These are phyloP conservation scores for Eucalyptus paniculata DNA, from an alignment of 345 rosid species.

Conservation along the genomic window DNA sequence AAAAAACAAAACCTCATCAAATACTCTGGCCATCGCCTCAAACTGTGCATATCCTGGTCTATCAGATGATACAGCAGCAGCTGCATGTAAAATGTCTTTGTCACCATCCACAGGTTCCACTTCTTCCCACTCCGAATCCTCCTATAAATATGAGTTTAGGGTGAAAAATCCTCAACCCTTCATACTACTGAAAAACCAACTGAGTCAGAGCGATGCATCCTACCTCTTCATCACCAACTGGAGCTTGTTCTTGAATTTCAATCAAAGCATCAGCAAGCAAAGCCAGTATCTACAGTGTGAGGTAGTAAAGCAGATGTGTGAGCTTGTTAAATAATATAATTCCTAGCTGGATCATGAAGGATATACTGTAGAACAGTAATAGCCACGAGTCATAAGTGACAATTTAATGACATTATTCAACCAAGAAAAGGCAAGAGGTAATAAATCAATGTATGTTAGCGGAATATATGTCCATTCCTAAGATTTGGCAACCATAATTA, in stretches of 20 bases:
- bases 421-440: neutral
- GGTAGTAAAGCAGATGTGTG: neutral
- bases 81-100: conserved; percentile 27
- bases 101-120: conserved; percentile 39
- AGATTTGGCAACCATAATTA: neutral
- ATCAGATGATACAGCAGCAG: conserved; percentile 28
- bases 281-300: conserved; percentile 50
- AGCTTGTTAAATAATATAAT: neutral
- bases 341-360: neutral
- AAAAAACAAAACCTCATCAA: conserved; percentile 30
- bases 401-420: neutral
- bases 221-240: conserved; percentile 56
- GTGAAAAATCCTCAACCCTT: neutral
- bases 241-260: conserved; percentile 79
- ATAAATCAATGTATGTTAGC: neutral
- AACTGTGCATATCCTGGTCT: conserved; percentile 65
- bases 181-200: neutral
- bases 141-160: neutral
- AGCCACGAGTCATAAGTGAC: neutral
- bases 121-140: conserved; percentile 94
- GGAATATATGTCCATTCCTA: neutral
- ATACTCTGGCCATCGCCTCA: conserved; percentile 66
- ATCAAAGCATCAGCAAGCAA: conserved; percentile 63
- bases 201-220: neutral
- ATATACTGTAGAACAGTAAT: neutral